phyloP scores from a whole-genome alignment of 371 early-diverging fungal genomes.

The Mucor circinelloides region DNA sequence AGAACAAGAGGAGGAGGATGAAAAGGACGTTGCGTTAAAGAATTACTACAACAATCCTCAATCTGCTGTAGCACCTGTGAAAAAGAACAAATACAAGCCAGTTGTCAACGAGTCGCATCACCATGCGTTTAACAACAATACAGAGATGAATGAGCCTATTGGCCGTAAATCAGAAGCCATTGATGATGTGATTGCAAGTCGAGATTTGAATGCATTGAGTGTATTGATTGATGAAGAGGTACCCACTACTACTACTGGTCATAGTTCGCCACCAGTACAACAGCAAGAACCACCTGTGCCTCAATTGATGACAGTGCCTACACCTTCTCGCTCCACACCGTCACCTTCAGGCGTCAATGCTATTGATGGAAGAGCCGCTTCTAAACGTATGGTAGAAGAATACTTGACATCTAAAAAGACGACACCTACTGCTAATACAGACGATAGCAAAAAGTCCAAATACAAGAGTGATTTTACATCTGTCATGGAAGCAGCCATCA shows the following conservation, averaged over 20 bases:
- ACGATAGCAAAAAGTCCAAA: conserved; percentile 17
- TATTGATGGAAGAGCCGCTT: conserved; percentile 41
- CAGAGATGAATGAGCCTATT: background rate
- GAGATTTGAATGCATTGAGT: conserved; percentile 14
- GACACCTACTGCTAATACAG: background rate
- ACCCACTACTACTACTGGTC: background rate
- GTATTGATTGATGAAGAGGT: conserved; percentile 11
- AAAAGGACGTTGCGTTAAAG: background rate
- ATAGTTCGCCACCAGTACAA: background rate
- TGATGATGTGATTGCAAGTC: conserved; percentile 15
- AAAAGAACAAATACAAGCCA: background rate
- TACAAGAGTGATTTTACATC: conserved; percentile 47
- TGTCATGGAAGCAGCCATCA: conserved; percentile 40
- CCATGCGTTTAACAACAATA: background rate
- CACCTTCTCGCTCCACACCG: background rate
- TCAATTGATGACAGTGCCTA: background rate
- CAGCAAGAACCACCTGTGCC: background rate
- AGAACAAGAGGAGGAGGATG: background rate
- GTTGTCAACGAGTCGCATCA: background rate
- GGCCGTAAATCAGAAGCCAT: conserved; percentile 12
- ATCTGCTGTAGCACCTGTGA: background rate
- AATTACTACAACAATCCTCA: conserved; percentile 1
- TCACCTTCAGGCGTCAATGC: conserved; percentile 6
- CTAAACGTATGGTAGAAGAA: conserved; percentile 46
- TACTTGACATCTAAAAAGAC: conserved; percentile 33